A percentile compares a stretch with the other conserved stretches of the same genome.
phyloP scores from a whole-genome alignment of 129 eudicot genomes.

The Arctium minus region DNA sequence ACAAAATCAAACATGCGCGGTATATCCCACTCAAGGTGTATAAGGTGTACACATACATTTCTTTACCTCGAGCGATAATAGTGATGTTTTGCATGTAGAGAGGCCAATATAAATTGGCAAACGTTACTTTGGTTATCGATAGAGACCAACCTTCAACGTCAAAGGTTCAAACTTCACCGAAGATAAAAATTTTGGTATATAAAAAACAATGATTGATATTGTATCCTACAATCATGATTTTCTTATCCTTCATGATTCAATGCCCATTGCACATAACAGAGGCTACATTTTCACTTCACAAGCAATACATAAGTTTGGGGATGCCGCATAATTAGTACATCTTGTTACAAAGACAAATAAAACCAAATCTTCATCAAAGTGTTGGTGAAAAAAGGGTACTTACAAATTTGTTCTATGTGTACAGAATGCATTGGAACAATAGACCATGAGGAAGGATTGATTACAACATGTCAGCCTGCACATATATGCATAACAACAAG shows the following conservation, averaged over 20 bases:
- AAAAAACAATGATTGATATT: too few relatives aligned
- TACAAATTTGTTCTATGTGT: not conserved
- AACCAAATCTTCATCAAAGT: not conserved
- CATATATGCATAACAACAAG: slow-evolving; percentile 11
- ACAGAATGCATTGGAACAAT: slow-evolving; percentile 77
- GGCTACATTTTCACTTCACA: slow-evolving; percentile 80
- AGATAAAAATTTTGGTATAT: too few relatives aligned
- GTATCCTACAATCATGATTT: slow-evolving; percentile 44
- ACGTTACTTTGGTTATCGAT: too few relatives aligned
- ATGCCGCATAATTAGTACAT: slow-evolving; percentile 53
- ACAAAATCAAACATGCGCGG: too few relatives aligned
- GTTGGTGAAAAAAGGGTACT: not conserved
- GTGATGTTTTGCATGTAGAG: too few relatives aligned
- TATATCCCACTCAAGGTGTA: too few relatives aligned
- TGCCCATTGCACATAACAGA: slow-evolving; percentile 90
- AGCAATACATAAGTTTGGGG: slow-evolving; percentile 76
- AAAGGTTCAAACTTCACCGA: too few relatives aligned
- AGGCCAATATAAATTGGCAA: too few relatives aligned
- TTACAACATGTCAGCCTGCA: slow-evolving; percentile 88
- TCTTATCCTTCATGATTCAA: slow-evolving; percentile 84
- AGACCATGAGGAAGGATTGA: slow-evolving; percentile 84
- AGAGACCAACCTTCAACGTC: too few relatives aligned
- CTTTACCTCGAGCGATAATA: too few relatives aligned
- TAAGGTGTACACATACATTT: too few relatives aligned
- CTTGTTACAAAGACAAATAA: not conserved